Percentiles rank a stretch among this genome's conserved stretches.
phyloP scores from a whole-genome alignment of 108 stramenopile species.

The Skeletonema potamos region DNA sequence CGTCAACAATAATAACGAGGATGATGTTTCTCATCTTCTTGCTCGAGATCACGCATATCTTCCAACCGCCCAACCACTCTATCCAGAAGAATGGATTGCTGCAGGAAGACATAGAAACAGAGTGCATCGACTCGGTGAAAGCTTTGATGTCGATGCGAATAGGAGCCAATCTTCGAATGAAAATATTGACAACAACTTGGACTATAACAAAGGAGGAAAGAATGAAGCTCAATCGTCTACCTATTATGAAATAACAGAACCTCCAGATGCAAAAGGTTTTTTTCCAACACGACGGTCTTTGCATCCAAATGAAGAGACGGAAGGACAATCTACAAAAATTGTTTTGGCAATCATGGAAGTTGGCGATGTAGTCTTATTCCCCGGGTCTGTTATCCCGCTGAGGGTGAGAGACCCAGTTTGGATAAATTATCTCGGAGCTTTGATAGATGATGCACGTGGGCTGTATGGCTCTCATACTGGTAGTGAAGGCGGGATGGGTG shows the following conservation, averaged over 20 bases:
- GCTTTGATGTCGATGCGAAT: neutral
- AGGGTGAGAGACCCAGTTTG: conserved; percentile 55
- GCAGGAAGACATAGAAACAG: conserved; percentile 14
- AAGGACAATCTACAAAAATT: neutral
- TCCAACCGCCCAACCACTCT: conserved; percentile 54
- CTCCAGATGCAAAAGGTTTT: neutral
- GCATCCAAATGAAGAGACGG: neutral
- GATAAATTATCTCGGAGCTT: conserved; percentile 59
- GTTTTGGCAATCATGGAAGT: conserved; percentile 71
- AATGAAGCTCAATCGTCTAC: neutral
- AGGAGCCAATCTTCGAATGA: neutral
- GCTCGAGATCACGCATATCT: conserved; percentile 65
- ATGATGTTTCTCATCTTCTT: conserved; percentile 18
- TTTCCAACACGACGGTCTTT: neutral
- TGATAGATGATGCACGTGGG: conserved; percentile 61
- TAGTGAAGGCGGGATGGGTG: conserved; percentile 34
- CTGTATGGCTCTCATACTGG: conserved; percentile 38
- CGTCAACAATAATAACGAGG: neutral
- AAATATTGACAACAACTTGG: neutral
- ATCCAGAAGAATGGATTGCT: conserved; percentile 47
- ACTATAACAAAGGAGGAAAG: neutral
- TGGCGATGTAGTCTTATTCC: conserved; percentile 73
- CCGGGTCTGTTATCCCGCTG: conserved; percentile 63
- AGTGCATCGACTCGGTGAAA: neutral
- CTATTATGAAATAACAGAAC: conserved; percentile 4